Evolutionary conservation across 441 rosid genomes (phyloP).

Genomic region (Gossypium trilobum): DNA sequence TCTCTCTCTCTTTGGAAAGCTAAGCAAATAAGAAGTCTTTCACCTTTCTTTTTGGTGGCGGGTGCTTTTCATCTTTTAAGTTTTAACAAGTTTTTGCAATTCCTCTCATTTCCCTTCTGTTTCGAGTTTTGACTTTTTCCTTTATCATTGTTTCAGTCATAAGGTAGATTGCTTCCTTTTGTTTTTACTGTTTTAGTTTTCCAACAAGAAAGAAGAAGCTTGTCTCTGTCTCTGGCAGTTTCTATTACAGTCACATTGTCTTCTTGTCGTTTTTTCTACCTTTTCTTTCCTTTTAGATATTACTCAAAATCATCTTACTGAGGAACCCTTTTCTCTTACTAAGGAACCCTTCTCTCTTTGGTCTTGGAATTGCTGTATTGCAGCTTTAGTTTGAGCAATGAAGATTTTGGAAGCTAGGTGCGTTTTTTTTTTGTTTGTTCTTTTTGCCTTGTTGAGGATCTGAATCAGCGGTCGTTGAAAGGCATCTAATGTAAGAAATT

Average conservation of each 20-base stretch:
- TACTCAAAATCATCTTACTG: neutral
- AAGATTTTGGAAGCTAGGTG: constrained; percentile 11
- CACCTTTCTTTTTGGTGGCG: neutral
- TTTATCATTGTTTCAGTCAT: neutral
- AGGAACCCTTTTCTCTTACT: neutral
- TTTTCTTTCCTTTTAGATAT: neutral
- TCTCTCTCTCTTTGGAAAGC: neutral
- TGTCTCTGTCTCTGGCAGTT: constrained; percentile 24
- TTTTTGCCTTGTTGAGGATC: constrained; percentile 8
- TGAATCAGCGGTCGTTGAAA: constrained; percentile 8
- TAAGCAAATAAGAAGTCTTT: neutral
- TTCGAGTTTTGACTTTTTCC: neutral
- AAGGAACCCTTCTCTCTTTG: neutral
- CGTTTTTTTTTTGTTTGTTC: neutral
- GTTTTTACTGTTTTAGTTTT: neutral
- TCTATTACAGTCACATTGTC: constrained; percentile 22
- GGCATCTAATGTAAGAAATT: constrained; percentile 6
- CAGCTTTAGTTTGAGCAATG: neutral
- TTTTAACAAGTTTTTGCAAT: neutral
- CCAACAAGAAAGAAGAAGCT: neutral
- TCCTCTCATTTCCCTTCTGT: neutral
- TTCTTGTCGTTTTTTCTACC: constrained; percentile 11
- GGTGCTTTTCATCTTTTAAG: neutral
- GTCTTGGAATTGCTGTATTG: neutral
- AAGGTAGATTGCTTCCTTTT: constrained; percentile 3